phyloP scores from a whole-genome alignment of 2,329 filamentous ascomycete genomes.

The Pezicula neosporulosa region DNA sequence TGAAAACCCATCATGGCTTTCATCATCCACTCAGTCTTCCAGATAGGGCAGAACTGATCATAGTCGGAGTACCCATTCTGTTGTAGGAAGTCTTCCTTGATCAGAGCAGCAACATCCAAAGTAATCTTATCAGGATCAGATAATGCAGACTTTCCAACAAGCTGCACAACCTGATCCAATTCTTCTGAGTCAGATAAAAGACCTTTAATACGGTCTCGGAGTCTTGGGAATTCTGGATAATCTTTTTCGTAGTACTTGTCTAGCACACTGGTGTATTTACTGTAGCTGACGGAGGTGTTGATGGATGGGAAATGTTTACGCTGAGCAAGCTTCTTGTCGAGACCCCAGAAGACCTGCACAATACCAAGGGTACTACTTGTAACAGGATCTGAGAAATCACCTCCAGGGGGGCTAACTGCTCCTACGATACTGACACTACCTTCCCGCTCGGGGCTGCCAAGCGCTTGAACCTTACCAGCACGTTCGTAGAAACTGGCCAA shows the following conservation, averaged over 20 bases:
- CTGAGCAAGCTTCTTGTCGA: constrained; percentile 99
- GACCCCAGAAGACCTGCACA: constrained; percentile 99
- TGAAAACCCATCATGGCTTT: constrained; percentile 98
- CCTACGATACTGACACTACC: constrained; percentile 98
- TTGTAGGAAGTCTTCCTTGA: constrained; percentile 99
- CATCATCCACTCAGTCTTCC: constrained; percentile 99
- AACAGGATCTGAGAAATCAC: constrained; percentile 98
- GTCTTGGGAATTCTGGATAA: constrained; percentile 87
- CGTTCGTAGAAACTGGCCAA: constrained; percentile 99
- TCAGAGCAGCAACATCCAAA: constrained; percentile 80
- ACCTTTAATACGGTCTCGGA: constrained; percentile 91
- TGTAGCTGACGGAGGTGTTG: constrained; percentile 93
- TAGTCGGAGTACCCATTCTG: constrained; percentile 99
- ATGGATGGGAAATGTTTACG: constrained; percentile 99
- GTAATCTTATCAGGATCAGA: constrained; percentile 99
- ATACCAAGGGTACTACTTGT: constrained; percentile 92
- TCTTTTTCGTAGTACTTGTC: constrained; percentile 95
- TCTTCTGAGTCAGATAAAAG: constrained; percentile 94
- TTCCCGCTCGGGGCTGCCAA: constrained; percentile 83
- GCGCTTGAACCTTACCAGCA: constrained; percentile 79
- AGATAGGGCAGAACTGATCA: constrained; percentile 97
- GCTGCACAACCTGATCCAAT: constrained; percentile 95
- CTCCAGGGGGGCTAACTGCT: constrained; percentile 93
- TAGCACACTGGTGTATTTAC: constrained; percentile 86
- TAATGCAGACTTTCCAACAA: constrained; percentile 94